Conservation (phyloP, 192 early-diverging fungal species). For the Podila epigama region DNA sequence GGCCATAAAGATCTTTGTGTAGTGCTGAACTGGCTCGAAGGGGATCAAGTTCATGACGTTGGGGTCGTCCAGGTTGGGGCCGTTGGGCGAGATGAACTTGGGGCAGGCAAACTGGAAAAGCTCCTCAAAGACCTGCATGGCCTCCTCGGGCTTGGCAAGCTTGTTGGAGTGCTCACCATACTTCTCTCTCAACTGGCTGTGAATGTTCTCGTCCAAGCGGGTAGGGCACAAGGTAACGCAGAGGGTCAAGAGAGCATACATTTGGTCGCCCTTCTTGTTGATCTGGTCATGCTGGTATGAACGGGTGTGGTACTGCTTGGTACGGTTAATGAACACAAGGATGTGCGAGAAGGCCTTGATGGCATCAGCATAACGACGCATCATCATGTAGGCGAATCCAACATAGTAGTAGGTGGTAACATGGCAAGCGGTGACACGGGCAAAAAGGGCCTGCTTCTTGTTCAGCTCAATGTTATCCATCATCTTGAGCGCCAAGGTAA, state of each 20-base stretch:
- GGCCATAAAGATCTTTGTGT: conserved; percentile 84
- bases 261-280: conserved; percentile 94
- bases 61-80: conserved; percentile 82
- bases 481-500: conserved; percentile 93
- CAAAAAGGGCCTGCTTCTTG: conserved; percentile 92
- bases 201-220: conserved; percentile 92
- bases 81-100: conserved; percentile 93
- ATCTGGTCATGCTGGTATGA: conserved; percentile 92
- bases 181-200: conserved; percentile 88
- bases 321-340: conserved; percentile 87
- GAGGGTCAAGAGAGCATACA: conserved; percentile 92
- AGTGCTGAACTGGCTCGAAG: conserved; percentile 77
- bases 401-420: conserved; percentile 98
- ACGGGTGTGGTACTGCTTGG: conserved; percentile 93
- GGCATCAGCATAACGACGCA: conserved; percentile 95
- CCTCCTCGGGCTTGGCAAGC: conserved; percentile 74
- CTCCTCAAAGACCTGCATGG: conserved; percentile 82
- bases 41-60: conserved; percentile 31
- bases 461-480: conserved; percentile 95
- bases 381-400: conserved; percentile 98
- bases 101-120: conserved; percentile 92
- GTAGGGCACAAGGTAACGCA: conserved; percentile 93
- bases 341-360: conserved; percentile 92
- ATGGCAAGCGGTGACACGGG: conserved; percentile 96
- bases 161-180: conserved; percentile 90